Base-by-base conservation (phyloP, 495 filamentous ascomycete genomes). In the Cercophora sp. region DNA sequence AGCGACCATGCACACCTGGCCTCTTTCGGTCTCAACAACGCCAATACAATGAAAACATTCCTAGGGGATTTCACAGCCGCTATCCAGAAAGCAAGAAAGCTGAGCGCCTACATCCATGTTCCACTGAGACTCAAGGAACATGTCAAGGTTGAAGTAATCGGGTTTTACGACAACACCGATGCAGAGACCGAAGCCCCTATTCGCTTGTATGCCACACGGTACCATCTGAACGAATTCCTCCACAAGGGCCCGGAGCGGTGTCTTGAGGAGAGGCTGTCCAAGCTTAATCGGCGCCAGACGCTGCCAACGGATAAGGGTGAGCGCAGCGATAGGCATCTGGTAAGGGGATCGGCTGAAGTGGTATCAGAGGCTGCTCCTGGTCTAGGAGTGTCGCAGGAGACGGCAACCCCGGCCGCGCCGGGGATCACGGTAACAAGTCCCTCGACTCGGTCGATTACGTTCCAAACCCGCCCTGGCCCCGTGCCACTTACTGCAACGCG, bases 131-230 rank as follows among this genome's bases (percentile, higher is more conserved):
- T 84, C 0, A 72, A 74, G 29, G 57, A 70, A 9, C 70, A 77
- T 23, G 79, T 85, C 39, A 77, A 74, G 54, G 72, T 84, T 11
- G 80, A 85, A 51, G 62, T 84, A 5, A 78, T 80, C 40, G 82
- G 80, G 0, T 85, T 85, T 56, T 85, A 83, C 42, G 79, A 79
- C 25, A 77, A 82, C 51, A 72, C 59, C 45, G 80, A 56, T 52
- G 70, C 57, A 60, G 73, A 67, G 58, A 64, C 51, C 55, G 70
- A 55, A 13, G 56, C 62, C 8, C 50, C 62, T 9, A 70, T 82
- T 1, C 77, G 79, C 31, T 54, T 84, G 1, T 84, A 80, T 64
- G 76, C 79, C 6, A 78, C 75, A 0, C 76, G 70, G 32, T 67
- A 79, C 18, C 63, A 70, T 0, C 67, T 81, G 3, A 62, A 73